Base-by-base conservation (phyloP, 2,329 filamentous ascomycete genomes). In the Tolypocladium pustulatum region DNA sequence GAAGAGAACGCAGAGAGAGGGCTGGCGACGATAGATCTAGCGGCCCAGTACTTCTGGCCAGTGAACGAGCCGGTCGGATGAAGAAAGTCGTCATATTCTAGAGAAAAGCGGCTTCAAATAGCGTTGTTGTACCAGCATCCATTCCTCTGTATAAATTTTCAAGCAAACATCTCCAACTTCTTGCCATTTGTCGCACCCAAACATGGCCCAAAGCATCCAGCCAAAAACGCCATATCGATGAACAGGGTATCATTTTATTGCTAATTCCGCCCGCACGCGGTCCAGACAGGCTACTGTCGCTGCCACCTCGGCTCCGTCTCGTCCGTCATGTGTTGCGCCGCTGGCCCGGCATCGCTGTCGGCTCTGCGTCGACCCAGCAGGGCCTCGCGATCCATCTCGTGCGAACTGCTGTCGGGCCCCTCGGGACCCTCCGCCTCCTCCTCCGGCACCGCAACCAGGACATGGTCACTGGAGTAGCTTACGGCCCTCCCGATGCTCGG, bases 401-500 rank as follows among this genome's bases (percentile, higher is more conserved):
- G 46, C 25, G 46, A 40, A 4, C 49, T 32, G 25, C 10, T 53
- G 59, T 32, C 53, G 27, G 17, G 27, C 27, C 46, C 46, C 27
- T 51, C 46, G 17, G n/a, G 27, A 10, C 27, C 46, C 20, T 67
- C 68, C 20, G 67, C 66, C 3, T 73, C 73, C 63, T 73, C 73
- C 62, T 76, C 75, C 2, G 73, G 73, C 27, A 76, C 73, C 4
- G 71, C 66, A 6, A 72, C 69, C n/a, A 75, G 65, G 2, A 68
- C 68, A 46, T 71, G 67, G 55, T 75, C 74, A 51, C 70, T 75
- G 7, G 62, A 65, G 66, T 69, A 74, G 65, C 75, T 77, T 15
- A 64, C 60, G 1, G 65, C 64, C 20, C 73, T 68, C 9, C 65
- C 66, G 52, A 67, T 62, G 46, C 63, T 72, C 15, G 61, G 55